Percentiles rank a stretch among this genome's conserved stretches.
Evolutionary conservation across 164 flowering plant species (phyloP).

Genomic region (grape (Vitis vinifera)): DNA sequence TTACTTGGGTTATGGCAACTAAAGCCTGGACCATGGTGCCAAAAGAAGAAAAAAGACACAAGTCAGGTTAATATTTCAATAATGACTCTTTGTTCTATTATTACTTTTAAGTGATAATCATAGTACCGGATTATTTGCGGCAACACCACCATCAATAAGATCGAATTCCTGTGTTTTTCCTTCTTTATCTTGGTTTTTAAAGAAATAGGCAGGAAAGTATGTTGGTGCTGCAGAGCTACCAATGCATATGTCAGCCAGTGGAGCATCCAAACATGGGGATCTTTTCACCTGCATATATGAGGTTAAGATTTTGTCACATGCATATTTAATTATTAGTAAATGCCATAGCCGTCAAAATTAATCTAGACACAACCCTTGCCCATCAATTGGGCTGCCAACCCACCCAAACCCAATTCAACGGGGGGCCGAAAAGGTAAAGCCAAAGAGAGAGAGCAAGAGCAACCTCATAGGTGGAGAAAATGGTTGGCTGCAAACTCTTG

Average conservation of each 20-base stretch:
- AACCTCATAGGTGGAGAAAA: not conserved
- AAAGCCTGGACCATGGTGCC: constrained; percentile 16
- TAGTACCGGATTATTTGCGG: not conserved
- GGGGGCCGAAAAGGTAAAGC: too few species aligned
- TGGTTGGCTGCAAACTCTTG: not conserved
- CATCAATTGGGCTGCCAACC: too few species aligned
- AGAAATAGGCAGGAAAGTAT: not conserved
- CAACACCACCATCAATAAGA: not conserved
- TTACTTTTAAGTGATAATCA: too few species aligned
- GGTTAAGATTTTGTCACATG: too few species aligned
- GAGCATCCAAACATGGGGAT: not conserved
- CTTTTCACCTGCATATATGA: not conserved
- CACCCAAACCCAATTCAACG: too few species aligned
- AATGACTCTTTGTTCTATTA: not conserved
- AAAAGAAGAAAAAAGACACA: not conserved
- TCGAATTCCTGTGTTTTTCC: too few species aligned
- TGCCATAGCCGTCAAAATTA: not conserved
- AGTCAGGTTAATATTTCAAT: not conserved
- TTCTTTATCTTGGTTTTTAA: too few species aligned
- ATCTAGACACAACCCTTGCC: too few species aligned
- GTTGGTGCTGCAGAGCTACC: not conserved
- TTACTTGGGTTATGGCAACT: constrained; percentile 23
- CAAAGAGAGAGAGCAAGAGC: too few species aligned
- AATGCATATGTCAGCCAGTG: not conserved
- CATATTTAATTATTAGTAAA: too few species aligned